Evolutionary conservation across 768 basidiomycete species (phyloP), one percentile per base, ranked within the genome.

Genomic region (Phaeotremella fagi): DNA sequence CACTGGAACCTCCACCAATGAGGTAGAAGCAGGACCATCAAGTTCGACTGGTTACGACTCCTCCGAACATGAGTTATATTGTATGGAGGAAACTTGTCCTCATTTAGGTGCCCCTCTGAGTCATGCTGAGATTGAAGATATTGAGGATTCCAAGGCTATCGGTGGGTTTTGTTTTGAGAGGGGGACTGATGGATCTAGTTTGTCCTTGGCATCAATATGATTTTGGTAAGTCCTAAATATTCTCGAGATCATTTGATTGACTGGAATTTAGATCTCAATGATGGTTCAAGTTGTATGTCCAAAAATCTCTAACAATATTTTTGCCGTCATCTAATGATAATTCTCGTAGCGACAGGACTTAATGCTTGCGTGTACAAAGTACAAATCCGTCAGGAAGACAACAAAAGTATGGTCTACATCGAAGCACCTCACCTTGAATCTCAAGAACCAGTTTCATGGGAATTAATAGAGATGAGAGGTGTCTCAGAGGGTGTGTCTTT

Each of bases 31-130:
- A 5, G 36, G 33, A 12, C 18, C 20, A 12, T 18, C n/a, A 6
- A 41, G 2, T 16, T n/a, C 37, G 2, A 41, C 55, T 4, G 12
- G 3, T 23, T 26, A 36, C 20, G 51, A 52, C 41, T 22, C 5
- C 3, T 45, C 26, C 24, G 9, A 16, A 41, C 61, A 57, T 1
- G 63, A 86, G 60, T 76, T 88, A 12, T 88, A 87, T 66, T 82
- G 81, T 6, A 88, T 89, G 86, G 86, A 88, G 71, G 81, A 85
- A 3, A 81, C 79, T 9, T 88, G 87, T 69, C 87, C 87, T 3
- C 87, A 89, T 75, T 78, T 88, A 6, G 86, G 86, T 2, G 86
- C 86, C 20, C 86, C 88, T 50, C 78, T 88, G 72, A 85, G 83
- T 14, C 85, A 87, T 75, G 86, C 85, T 22, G 58, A 60, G 52